phyloP scores from a whole-genome alignment of 176 grass and related monocot species.

The Chrysopogon serrulatus region DNA sequence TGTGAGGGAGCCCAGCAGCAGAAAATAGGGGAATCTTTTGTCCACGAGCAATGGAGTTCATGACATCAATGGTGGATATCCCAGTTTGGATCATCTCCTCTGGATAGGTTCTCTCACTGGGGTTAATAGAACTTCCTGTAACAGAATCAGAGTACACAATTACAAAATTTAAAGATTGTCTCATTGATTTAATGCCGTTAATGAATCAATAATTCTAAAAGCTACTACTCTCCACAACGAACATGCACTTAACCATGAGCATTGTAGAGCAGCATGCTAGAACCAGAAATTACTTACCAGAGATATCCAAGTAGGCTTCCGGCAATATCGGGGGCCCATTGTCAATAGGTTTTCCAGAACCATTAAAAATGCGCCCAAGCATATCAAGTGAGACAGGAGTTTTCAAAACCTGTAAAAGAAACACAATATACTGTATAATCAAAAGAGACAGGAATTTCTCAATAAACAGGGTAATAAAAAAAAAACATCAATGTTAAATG shows the following conservation, averaged over 20 bases:
- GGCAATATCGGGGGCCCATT: constrained; percentile 96
- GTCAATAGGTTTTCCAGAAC: constrained; percentile 99
- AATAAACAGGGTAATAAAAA: background rate
- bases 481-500: background rate
- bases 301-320: constrained; percentile 96
- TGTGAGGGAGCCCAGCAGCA: constrained; percentile 97
- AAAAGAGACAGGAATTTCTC: background rate
- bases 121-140: constrained; percentile 98
- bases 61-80: constrained; percentile 99
- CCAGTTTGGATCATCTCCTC: constrained; percentile 99
- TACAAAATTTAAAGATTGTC: background rate
- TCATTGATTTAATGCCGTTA: background rate
- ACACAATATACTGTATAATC: background rate
- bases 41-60: constrained; percentile 99
- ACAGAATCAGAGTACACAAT: constrained; percentile 14
- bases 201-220: background rate
- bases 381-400: constrained; percentile 98
- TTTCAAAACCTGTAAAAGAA: constrained; percentile 74
- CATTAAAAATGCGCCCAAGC: constrained; percentile 99
- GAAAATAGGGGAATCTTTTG: constrained; percentile 99
- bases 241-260: background rate
- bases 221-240: background rate
- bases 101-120: constrained; percentile 98
- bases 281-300: constrained; percentile 55
- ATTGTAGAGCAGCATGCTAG: background rate